Percentiles rank a stretch among this genome's conserved stretches.
phyloP scores from a whole-genome alignment of 164 flowering plant genomes.

The Houttuynia cordata region DNA sequence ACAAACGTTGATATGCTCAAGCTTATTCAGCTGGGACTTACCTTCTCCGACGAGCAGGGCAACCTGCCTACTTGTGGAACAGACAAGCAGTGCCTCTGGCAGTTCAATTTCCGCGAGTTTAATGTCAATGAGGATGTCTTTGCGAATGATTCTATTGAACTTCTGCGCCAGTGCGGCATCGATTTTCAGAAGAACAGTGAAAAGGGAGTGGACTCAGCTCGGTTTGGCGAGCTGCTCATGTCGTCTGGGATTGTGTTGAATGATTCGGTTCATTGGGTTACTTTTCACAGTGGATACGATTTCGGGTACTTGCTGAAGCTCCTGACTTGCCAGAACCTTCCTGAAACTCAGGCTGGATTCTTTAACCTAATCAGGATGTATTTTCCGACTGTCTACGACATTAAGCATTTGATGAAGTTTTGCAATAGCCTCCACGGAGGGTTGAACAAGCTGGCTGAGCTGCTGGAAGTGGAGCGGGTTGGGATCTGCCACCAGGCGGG shows the following conservation, averaged over 20 bases:
- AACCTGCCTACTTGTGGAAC: slow-evolving; percentile 35
- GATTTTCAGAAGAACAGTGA: slow-evolving; percentile 27
- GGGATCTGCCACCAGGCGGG: slow-evolving; percentile 59
- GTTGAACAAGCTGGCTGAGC: slow-evolving; percentile 49
- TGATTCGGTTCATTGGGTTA: slow-evolving; percentile 26
- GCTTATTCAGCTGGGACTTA: slow-evolving; percentile 43
- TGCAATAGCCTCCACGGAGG: slow-evolving; percentile 57
- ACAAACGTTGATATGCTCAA: slow-evolving; percentile 36
- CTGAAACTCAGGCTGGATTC: slow-evolving; percentile 31
- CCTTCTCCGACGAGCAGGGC: slow-evolving; percentile 37
- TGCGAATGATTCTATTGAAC: slow-evolving; percentile 37
- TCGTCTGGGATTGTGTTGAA: slow-evolving; percentile 26
- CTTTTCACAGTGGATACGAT: slow-evolving; percentile 30
- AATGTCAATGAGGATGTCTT: slow-evolving; percentile 24
- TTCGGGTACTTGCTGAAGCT: slow-evolving; percentile 48
- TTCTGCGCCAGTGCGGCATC: slow-evolving; percentile 29
- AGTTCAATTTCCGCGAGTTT: slow-evolving; percentile 44
- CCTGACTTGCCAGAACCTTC: slow-evolving; percentile 33
- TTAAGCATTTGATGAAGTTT: slow-evolving; percentile 57
- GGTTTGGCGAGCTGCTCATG: slow-evolving; percentile 25
- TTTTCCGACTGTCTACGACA: slow-evolving; percentile 47
- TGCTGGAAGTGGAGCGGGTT: slow-evolving; percentile 46
- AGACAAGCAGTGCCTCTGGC: slow-evolving; percentile 33
- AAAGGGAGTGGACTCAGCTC: slow-evolving; percentile 15
- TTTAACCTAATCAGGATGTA: slow-evolving; percentile 27